Evolutionary conservation across 441 rosid genomes (phyloP).

Genomic region (Aquilaria agallochum): DNA sequence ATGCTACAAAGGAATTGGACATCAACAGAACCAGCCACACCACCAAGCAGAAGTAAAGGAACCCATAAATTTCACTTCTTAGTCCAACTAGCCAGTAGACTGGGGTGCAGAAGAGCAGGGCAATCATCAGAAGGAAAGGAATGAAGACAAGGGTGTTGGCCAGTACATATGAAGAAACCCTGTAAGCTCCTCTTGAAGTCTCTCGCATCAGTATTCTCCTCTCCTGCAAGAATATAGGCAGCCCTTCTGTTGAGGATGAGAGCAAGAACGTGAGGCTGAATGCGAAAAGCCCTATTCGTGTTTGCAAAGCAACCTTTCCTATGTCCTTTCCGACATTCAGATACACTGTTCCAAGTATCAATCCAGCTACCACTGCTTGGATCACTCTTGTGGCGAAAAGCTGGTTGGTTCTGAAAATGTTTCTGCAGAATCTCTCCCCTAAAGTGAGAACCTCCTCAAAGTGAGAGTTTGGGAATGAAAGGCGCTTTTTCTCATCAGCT

Average conservation of each 20-base stretch:
- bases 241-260: conserved; percentile 84
- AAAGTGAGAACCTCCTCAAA: conserved; percentile 55
- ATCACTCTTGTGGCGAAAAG: conserved; percentile 72
- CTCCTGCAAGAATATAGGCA: conserved; percentile 85
- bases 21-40: conserved; percentile 80
- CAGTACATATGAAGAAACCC: conserved; percentile 53
- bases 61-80: conserved; percentile 52
- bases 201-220: conserved; percentile 75
- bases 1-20: conserved; percentile 88
- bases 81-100: conserved; percentile 87
- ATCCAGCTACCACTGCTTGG: conserved; percentile 75
- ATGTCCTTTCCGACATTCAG: conserved; percentile 51
- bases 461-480: conserved; percentile 39
- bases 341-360: conserved; percentile 75
- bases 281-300: conserved; percentile 77
- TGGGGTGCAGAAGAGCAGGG: conserved; percentile 61
- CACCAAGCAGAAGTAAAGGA: conserved; percentile 66
- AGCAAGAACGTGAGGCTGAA: conserved; percentile 81
- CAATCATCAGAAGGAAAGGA: conserved; percentile 61
- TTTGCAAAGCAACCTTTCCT: conserved; percentile 41
- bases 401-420: conserved; percentile 84
- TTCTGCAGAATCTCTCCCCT: conserved; percentile 74
- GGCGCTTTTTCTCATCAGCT: conserved; percentile 27
- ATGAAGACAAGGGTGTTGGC: conserved; percentile 46
- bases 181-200: conserved; percentile 75